These are phyloP conservation scores for Larix kaempferi DNA, from an alignment of 75 land plant genomes.

Conservation along the genomic window DNA sequence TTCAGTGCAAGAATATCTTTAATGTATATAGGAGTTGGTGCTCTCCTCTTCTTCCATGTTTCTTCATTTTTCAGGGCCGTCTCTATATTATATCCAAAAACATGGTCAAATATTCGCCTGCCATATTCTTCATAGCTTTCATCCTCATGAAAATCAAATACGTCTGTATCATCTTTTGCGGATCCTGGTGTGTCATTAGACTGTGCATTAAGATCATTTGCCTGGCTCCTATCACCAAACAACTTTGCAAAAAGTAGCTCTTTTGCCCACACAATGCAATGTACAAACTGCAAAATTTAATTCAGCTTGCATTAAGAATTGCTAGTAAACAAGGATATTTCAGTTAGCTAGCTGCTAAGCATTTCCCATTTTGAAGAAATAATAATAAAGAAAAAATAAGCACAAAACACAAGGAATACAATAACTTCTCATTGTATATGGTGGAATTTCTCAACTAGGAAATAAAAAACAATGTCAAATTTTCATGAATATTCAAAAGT, in stretches of 20 bases:
- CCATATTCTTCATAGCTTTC: constrained; percentile 73
- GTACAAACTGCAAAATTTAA: constrained; percentile 75
- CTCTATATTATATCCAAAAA: constrained; percentile 96
- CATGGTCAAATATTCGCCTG: constrained; percentile 84
- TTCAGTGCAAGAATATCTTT: constrained; percentile 37
- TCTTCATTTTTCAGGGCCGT: constrained; percentile 82
- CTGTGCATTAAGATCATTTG: constrained; percentile 81
- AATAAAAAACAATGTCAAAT: background rate
- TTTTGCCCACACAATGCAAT: constrained; percentile 99
- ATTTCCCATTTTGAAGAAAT: background rate
- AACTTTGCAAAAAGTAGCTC: constrained; percentile 91
- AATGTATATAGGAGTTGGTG: constrained; percentile 70
- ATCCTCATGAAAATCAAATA: constrained; percentile 58
- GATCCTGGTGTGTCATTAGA: constrained; percentile 42
- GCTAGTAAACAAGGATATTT: too few species aligned
- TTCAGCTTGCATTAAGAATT: background rate
- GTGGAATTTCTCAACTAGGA: background rate
- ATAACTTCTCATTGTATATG: background rate
- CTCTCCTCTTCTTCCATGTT: constrained; percentile 83
- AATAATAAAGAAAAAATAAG: background rate
- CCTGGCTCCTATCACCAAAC: constrained; percentile 93
- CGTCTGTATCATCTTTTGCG: constrained; percentile 46
- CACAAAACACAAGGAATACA: background rate
- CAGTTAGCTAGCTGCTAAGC: background rate
- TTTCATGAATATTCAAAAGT: background rate